phyloP scores from a whole-genome alignment of 352 stramenopile genomes.

The Pythium grandisporangium region DNA sequence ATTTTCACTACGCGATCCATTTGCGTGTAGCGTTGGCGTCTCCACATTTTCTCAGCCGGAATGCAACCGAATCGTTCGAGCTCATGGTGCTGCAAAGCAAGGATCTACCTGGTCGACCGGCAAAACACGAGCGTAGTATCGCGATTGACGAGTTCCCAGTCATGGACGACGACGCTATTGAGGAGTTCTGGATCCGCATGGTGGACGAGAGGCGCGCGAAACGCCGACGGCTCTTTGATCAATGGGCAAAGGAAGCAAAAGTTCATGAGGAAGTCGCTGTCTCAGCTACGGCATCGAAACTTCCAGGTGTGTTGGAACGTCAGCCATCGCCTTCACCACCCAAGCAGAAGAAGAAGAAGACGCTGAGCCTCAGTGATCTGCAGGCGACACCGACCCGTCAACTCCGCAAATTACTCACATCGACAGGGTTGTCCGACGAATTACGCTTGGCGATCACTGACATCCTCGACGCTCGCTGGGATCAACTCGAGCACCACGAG shows the following conservation, averaged over 20 bases:
- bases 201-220: slow-evolving; percentile 32
- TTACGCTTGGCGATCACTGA: slow-evolving; percentile 27
- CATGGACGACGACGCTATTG: slow-evolving; percentile 76
- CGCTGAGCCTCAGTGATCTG: slow-evolving; percentile 28
- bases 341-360: slow-evolving; percentile 19
- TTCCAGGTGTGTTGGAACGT: not conserved
- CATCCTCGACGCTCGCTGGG: slow-evolving; percentile 41
- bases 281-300: slow-evolving; percentile 4
- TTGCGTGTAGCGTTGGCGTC: slow-evolving; percentile 51
- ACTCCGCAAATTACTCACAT: slow-evolving; percentile 29
- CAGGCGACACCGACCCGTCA: slow-evolving; percentile 37
- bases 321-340: not conserved
- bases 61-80: slow-evolving; percentile 46
- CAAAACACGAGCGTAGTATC: slow-evolving; percentile 30
- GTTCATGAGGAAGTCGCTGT: slow-evolving; percentile 3
- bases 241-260: slow-evolving; percentile 21
- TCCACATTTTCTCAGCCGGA: slow-evolving; percentile 58
- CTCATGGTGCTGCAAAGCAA: slow-evolving; percentile 75
- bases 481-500: slow-evolving; percentile 25
- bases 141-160: slow-evolving; percentile 79
- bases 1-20: slow-evolving; percentile 79
- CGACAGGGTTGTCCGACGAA: slow-evolving; percentile 16
- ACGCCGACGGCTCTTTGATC: slow-evolving; percentile 31
- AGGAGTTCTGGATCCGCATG: slow-evolving; percentile 71
- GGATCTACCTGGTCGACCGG: slow-evolving; percentile 2